Conservation (phyloP, 2,329 filamentous ascomycete genomes). For the Hymenoscyphus infarciens region DNA sequence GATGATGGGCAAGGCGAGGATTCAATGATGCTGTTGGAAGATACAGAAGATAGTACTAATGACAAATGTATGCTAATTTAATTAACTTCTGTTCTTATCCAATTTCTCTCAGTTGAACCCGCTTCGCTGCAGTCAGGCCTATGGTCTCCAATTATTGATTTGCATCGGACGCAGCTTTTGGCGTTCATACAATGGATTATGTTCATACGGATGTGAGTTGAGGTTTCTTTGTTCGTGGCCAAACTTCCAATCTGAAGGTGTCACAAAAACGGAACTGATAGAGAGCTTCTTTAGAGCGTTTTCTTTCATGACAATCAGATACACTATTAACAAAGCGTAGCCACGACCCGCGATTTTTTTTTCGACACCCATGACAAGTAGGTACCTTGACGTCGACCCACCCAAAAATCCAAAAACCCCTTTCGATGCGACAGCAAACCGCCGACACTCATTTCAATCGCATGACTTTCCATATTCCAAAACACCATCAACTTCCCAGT, state of each 20-base stretch:
- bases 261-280: background rate
- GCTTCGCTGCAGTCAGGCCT: background rate
- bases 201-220: too few relatives aligned
- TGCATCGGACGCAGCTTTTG: too few relatives aligned
- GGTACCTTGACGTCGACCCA: background rate
- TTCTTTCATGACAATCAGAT: background rate
- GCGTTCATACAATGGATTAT: too few relatives aligned
- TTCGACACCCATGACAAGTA: background rate
- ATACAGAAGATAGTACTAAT: background rate
- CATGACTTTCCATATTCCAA: background rate
- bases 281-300: background rate
- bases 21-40: constrained; percentile 10
- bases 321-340: background rate
- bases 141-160: background rate
- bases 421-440: background rate
- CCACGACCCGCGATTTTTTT: background rate
- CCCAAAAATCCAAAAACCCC: background rate
- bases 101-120: background rate
- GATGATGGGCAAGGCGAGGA: constrained; percentile 2
- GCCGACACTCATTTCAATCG: background rate
- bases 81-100: background rate
- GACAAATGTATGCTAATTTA: background rate
- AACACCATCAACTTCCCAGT: background rate
- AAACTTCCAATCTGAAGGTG: background rate
- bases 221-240: too few relatives aligned